Evolutionary conservation across 2,329 filamentous ascomycete genomes (phyloP).

Genomic region (Colletotrichum sp.): DNA sequence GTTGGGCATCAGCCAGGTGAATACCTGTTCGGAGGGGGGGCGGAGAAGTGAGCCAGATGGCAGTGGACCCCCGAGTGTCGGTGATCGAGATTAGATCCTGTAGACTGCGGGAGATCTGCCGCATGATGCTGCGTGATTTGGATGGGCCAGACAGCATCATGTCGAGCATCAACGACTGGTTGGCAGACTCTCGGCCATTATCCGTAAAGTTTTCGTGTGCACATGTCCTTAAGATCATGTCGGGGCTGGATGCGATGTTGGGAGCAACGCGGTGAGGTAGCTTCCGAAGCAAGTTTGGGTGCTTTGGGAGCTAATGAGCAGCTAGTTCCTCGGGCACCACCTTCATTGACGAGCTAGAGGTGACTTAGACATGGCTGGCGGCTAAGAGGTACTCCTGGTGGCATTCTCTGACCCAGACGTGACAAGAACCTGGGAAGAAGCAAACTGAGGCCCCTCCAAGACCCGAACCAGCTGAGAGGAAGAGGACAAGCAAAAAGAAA

Average conservation of each 20-base stretch:
- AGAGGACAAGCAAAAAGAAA: not conserved
- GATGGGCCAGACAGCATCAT: not conserved
- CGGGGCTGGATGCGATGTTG: not conserved
- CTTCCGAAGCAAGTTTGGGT: slow-evolving; percentile 3
- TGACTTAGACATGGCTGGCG: not conserved
- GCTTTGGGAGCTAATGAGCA: not conserved
- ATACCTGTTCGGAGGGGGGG: not conserved
- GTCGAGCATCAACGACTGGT: not conserved
- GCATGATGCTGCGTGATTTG: not conserved
- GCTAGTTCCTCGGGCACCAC: not conserved
- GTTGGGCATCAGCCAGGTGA: not conserved
- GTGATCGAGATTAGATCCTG: slow-evolving; percentile 14
- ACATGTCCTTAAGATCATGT: not conserved
- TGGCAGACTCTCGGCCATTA: not conserved
- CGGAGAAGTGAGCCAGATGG: not conserved
- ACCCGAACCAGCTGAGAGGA: not conserved
- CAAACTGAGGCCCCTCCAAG: not conserved
- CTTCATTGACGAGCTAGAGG: not conserved
- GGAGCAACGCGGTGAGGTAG: not conserved
- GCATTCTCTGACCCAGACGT: not conserved
- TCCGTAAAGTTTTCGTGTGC: not conserved
- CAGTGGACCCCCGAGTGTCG: not conserved
- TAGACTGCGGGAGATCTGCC: slow-evolving; percentile 13
- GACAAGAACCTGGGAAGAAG: not conserved
- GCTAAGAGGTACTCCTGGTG: not conserved